These are phyloP conservation scores for Neurospora crassa DNA, from an alignment of 2,329 filamentous ascomycete species.

Conservation along the genomic window DNA sequence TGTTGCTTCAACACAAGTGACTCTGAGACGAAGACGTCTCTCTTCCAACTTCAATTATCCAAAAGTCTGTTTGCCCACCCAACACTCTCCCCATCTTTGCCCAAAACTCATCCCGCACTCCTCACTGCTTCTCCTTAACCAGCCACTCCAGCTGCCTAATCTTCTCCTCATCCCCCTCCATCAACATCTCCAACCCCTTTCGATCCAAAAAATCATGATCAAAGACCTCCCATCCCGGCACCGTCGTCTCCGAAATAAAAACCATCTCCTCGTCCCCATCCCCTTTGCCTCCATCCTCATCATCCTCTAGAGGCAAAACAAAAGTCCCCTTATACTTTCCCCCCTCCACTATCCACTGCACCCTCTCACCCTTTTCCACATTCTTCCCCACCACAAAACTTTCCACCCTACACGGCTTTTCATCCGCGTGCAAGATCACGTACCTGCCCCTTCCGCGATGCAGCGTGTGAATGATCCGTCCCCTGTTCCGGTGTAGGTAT, in stretches of 20 bases:
- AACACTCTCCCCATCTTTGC: background rate
- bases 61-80: background rate
- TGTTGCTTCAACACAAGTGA: background rate
- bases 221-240: constrained; percentile 57
- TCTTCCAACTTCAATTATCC: background rate
- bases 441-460: constrained; percentile 55
- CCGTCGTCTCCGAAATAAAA: constrained; percentile 58
- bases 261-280: constrained; percentile 31
- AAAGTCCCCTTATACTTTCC: constrained; percentile 58
- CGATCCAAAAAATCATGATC: constrained; percentile 57
- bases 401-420: constrained; percentile 47
- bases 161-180: constrained; percentile 35
- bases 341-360: constrained; percentile 62
- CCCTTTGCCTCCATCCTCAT: constrained; percentile 13
- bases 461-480: constrained; percentile 54
- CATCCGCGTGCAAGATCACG: constrained; percentile 51
- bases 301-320: constrained; percentile 36
- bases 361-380: constrained; percentile 45
- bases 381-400: constrained; percentile 53
- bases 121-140: constrained; percentile 20
- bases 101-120: background rate
- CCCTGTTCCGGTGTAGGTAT: constrained; percentile 53
- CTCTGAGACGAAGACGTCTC: background rate
- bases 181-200: constrained; percentile 39
- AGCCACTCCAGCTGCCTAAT: constrained; percentile 38